Evolutionary conservation across 768 basidiomycete species (phyloP).

Genomic region (Boletellus sp.): DNA sequence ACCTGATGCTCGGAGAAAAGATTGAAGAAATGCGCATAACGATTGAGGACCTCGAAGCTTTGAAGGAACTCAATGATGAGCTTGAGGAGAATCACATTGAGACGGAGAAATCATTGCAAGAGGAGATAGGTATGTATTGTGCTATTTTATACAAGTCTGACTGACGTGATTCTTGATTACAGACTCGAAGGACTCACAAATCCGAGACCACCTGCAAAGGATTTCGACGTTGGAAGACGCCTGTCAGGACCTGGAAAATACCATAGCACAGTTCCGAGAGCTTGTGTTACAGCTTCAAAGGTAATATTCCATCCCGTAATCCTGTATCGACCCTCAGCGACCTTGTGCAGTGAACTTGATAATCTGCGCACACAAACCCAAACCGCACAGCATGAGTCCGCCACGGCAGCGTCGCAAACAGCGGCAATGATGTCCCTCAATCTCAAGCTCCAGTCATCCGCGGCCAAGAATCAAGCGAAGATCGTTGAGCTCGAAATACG

Average conservation of each 20-base stretch:
- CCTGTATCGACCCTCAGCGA: constrained; percentile 7
- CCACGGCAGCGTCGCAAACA: constrained; percentile 79
- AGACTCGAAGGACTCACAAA: constrained; percentile 69
- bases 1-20: constrained; percentile 92
- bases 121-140: constrained; percentile 71
- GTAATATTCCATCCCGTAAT: constrained; percentile 37
- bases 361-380: constrained; percentile 79
- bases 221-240: constrained; percentile 70
- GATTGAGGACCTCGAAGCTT: constrained; percentile 92
- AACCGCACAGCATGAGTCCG: constrained; percentile 78
- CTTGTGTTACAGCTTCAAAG: constrained; percentile 79
- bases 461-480: constrained; percentile 85
- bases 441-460: constrained; percentile 88
- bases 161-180: constrained; percentile 4
- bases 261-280: constrained; percentile 90
- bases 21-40: constrained; percentile 97
- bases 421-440: constrained; percentile 94
- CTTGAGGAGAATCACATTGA: constrained; percentile 95
- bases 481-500: constrained; percentile 87
- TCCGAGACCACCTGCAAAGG: constrained; percentile 64
- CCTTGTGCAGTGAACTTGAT: constrained; percentile 72
- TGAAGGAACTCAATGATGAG: constrained; percentile 96
- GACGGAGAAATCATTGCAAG: constrained; percentile 86
- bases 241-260: constrained; percentile 81
- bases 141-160: neutral